Evolutionary conservation across 2,329 filamentous ascomycete species (phyloP), one percentile per base, ranked within the genome.

Genomic region (Talaromyces marneffei): DNA sequence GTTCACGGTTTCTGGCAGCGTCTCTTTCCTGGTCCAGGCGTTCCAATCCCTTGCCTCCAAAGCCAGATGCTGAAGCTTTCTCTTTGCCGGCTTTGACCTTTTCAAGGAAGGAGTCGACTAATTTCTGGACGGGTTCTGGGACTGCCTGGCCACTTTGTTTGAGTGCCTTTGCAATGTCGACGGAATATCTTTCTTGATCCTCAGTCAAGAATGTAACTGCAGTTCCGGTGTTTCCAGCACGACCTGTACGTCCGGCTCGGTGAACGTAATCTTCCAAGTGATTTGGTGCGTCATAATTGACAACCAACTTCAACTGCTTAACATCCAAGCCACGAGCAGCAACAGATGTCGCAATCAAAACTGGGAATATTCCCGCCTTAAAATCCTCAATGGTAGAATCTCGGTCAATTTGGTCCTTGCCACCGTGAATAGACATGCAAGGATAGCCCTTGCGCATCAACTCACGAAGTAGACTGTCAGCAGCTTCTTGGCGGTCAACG

Each of bases 241-340:
- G 88, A 10, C 94, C 94, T 7, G 94, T 97, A 68, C 94, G 90
- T 53, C 94, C 94, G 60, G 90, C 91, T 65, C 94, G 88, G 74
- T 97, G 94, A 42, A 97, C 93, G 70, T 97, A 97, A 71, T 97
- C 94, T 76, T 99, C 94, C 64, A 96, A 77, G 77, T 97, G 92
- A 69, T 96, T 96, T 0, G 92, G 93, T 0, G 89, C 90, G 71
- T 97, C 92, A 72, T 91, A 97, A 76, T 97, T 97, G 77, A 99
- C 87, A 8, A 99, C 94, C 33, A 97, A 83, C 75, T 95, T 97
- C 35, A 99, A 82, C 73, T 96, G 91, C 77, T 97, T 96, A 48
- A 99, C 93, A 73, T 99, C 94, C 42, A 99, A 81, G 63, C 94
- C 94, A 74, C 94, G 90, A 56, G 94, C 94, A 40, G 94, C 94